phyloP scores from a whole-genome alignment of 1,139 yeast species.

The Kluyveromyces sp. region DNA sequence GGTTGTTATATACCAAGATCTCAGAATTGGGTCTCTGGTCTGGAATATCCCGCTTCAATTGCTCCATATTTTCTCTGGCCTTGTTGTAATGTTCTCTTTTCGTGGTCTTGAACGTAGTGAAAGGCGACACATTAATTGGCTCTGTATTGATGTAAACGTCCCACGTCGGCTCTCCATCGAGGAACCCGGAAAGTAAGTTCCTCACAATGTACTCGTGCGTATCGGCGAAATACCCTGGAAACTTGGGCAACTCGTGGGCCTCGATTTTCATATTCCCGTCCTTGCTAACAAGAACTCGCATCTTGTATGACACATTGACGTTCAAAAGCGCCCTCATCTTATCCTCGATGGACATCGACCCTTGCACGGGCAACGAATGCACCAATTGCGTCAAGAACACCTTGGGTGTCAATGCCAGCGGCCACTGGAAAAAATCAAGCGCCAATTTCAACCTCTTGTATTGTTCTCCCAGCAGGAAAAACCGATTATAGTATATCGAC shows the following conservation, averaged over 20 bases:
- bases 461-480: conserved; percentile 61
- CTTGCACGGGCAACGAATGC: conserved; percentile 31
- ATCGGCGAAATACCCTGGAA: conserved; percentile 25
- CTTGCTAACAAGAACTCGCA: conserved; percentile 47
- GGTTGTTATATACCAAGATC: conserved; percentile 59
- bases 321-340: conserved; percentile 17
- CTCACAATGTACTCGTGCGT: conserved; percentile 21
- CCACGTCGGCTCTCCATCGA: conserved; percentile 36
- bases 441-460: conserved; percentile 49
- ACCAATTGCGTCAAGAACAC: conserved; percentile 40
- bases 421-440: conserved; percentile 47
- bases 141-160: conserved; percentile 54
- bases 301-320: conserved; percentile 40
- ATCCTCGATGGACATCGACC: conserved; percentile 23
- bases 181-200: conserved; percentile 21
- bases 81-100: conserved; percentile 52
- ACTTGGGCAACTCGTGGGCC: conserved; percentile 35
- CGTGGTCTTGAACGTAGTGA: conserved; percentile 87
- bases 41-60: conserved; percentile 30
- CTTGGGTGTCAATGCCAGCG: conserved; percentile 37
- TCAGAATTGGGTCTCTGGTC: conserved; percentile 42
- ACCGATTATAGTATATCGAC: conserved; percentile 32
- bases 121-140: conserved; percentile 54
- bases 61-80: conserved; percentile 45
- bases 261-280: conserved; percentile 48